Evolutionary conservation across 331 rosid genomes (phyloP).

Genomic region (Saraca asoca): DNA sequence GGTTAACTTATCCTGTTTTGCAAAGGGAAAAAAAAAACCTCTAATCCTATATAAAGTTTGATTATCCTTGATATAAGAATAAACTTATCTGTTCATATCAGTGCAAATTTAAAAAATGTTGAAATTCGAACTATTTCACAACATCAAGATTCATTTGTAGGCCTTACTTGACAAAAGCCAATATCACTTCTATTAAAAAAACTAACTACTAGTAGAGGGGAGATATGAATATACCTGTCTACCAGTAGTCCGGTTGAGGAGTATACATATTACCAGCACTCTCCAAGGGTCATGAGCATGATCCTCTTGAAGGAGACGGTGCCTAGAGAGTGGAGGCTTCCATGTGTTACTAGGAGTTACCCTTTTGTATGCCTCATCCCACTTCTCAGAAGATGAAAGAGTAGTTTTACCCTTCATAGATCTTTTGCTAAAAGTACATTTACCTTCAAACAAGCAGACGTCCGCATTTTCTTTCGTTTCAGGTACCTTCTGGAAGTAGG

Average conservation of each 20-base stretch:
- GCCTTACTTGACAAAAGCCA: not conserved
- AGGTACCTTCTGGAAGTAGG: constrained; percentile 19
- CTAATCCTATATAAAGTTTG: not conserved
- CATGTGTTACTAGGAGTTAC: constrained; percentile 49
- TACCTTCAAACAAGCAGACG: not conserved
- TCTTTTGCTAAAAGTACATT: not conserved
- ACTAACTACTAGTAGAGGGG: not conserved
- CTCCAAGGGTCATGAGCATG: constrained; percentile 79
- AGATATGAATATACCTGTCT: constrained; percentile 45
- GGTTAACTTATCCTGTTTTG: not conserved
- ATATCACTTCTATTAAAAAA: not conserved
- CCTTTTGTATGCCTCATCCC: constrained; percentile 36
- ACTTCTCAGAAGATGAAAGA: constrained; percentile 13
- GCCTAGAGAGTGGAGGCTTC: constrained; percentile 63
- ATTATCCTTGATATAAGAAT: not conserved
- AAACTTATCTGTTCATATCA: not conserved
- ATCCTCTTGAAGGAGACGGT: constrained; percentile 64
- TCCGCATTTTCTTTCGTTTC: not conserved
- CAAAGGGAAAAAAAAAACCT: not conserved
- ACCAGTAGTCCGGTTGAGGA: constrained; percentile 63
- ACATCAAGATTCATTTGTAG: not conserved
- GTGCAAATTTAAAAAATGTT: not conserved
- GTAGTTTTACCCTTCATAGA: not conserved
- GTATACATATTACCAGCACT: constrained; percentile 70
- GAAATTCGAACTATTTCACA: not conserved